A percentile compares a stretch with the other conserved stretches of the same genome.
Conservation (phyloP, 2,329 filamentous ascomycete genomes). For the Aspergillus phoenicis region DNA sequence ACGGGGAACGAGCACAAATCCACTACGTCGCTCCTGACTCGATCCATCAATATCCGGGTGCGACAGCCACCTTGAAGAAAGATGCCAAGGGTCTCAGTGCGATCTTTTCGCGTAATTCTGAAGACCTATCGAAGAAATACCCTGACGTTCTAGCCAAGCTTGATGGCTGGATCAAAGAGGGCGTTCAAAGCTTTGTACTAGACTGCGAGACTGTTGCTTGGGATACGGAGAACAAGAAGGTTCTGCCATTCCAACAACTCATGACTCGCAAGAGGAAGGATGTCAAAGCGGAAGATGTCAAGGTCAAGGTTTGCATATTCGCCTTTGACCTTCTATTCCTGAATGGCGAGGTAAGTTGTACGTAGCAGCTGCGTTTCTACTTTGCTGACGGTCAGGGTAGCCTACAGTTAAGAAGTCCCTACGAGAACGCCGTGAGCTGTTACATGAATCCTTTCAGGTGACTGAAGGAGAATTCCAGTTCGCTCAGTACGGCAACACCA, state of each 20-base stretch:
- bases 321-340: slow-evolving; percentile 94
- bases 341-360: slow-evolving; percentile 69
- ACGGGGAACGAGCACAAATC: slow-evolving; percentile 96
- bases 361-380: too few relatives aligned
- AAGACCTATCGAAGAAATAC: slow-evolving; percentile 96
- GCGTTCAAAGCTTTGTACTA: slow-evolving; percentile 93
- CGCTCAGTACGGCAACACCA: slow-evolving; percentile 82
- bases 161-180: slow-evolving; percentile 82
- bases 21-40: slow-evolving; percentile 90
- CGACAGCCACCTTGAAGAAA: slow-evolving; percentile 65
- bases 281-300: slow-evolving; percentile 91
- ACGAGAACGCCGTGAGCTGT: slow-evolving; percentile 76
- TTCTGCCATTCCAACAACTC: slow-evolving; percentile 93
- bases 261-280: slow-evolving; percentile 99
- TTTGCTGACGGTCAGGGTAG: slow-evolving; percentile 31
- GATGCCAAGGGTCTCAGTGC: slow-evolving; percentile 73
- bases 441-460: slow-evolving; percentile 71
- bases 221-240: slow-evolving; percentile 93
- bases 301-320: slow-evolving; percentile 95
- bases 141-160: slow-evolving; percentile 91
- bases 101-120: slow-evolving; percentile 96
- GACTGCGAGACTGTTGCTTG: slow-evolving; percentile 98
- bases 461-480: slow-evolving; percentile 90
- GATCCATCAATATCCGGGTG: slow-evolving; percentile 67
- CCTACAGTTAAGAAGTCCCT: slow-evolving; percentile 84